Evolutionary conservation across 345 rosid genomes (phyloP).

Genomic region (Bruguiera parviflora): DNA sequence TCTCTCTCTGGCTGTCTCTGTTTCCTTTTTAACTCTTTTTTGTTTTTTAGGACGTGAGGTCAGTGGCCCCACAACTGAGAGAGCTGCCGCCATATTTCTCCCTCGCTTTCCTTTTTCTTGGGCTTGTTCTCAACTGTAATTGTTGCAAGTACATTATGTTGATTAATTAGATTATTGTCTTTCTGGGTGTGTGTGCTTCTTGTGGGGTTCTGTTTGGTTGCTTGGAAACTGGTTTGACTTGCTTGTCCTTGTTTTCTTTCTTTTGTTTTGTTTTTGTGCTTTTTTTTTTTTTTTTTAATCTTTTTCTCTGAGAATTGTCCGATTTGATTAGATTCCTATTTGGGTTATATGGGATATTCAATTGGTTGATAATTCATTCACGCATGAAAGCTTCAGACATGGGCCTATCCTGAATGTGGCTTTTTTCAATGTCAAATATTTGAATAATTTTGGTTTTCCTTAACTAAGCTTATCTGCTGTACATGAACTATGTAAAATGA

Average conservation of each 20-base stretch:
- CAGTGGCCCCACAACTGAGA: too few relatives aligned
- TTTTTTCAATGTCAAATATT: background rate
- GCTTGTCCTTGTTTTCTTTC: too few relatives aligned
- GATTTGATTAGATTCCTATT: background rate
- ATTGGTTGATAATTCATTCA: background rate
- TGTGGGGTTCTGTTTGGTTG: constrained; percentile 17
- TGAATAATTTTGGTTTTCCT: background rate
- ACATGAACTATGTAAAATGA: background rate
- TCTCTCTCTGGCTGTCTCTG: background rate
- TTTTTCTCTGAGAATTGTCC: background rate
- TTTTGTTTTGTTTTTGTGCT: background rate
- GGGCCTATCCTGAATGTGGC: background rate
- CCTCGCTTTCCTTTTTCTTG: too few relatives aligned
- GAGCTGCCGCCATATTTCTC: too few relatives aligned
- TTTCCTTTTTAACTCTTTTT: background rate
- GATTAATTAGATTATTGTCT: background rate
- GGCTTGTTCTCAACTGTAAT: background rate
- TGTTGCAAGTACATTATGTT: constrained; percentile 1
- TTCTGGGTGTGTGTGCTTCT: constrained; percentile 2
- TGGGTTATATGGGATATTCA: background rate
- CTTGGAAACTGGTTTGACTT: background rate
- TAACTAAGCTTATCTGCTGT: background rate
- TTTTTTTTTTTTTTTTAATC: too few relatives aligned
- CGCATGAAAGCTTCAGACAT: background rate
- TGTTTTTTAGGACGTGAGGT: background rate